These are phyloP conservation scores for Echeveria elegans DNA, from an alignment of 164 flowering plant species.

Conservation along the genomic window DNA sequence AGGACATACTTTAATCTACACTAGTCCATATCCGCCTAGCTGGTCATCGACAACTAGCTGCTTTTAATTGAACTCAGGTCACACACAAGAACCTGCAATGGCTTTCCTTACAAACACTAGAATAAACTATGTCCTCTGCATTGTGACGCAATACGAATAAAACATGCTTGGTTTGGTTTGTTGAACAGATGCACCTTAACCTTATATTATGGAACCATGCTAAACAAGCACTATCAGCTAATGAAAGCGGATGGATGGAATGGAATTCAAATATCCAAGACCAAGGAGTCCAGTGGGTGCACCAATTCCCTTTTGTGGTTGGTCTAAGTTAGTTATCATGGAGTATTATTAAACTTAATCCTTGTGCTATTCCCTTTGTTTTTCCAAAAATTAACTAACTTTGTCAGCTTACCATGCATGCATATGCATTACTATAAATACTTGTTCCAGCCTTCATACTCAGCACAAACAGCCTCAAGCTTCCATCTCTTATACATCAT, in stretches of 20 bases:
- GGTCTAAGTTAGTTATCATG: not conserved
- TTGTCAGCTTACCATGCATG: not conserved
- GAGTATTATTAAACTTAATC: too few relatives aligned
- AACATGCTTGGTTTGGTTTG: not conserved
- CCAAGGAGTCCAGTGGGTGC: constrained; percentile 5
- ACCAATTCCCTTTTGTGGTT: constrained; percentile 2
- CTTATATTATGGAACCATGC: not conserved
- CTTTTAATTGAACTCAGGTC: not conserved
- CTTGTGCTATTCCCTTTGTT: not conserved
- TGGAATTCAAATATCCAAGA: not conserved
- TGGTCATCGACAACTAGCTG: not conserved
- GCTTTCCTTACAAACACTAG: not conserved
- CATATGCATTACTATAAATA: not conserved
- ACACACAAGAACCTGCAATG: not conserved
- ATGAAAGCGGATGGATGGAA: not conserved
- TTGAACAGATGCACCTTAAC: not conserved
- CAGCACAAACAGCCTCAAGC: not conserved
- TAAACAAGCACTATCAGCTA: not conserved
- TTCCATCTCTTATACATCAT: not conserved
- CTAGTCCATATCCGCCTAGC: not conserved
- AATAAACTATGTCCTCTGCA: not conserved
- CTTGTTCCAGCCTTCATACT: not conserved
- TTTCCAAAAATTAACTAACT: not conserved
- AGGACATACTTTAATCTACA: not conserved
- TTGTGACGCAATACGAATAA: not conserved